Percentiles rank a stretch among this genome's conserved stretches.
phyloP scores from a whole-genome alignment of 495 filamentous ascomycete genomes.

The Baudoinia panamericana region DNA sequence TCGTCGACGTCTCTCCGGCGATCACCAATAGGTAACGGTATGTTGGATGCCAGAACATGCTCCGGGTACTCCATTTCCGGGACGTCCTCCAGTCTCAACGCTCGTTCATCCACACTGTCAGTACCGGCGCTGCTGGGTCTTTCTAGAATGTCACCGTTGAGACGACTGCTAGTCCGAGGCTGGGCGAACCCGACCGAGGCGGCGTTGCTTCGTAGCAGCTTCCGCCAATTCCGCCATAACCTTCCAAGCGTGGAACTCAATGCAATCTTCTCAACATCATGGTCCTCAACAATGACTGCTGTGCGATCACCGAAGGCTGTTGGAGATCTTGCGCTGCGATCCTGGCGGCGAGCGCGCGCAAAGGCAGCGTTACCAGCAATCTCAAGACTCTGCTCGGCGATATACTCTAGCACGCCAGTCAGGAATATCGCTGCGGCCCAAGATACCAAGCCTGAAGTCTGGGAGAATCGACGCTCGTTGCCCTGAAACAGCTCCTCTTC shows the following conservation, averaged over 20 bases:
- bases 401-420: constrained; percentile 83
- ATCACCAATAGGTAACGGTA: constrained; percentile 53
- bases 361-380: constrained; percentile 83
- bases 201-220: constrained; percentile 27
- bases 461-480: constrained; percentile 41
- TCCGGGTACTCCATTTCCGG: constrained; percentile 14
- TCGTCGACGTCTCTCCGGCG: constrained; percentile 58
- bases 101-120: neutral
- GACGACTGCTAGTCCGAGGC: neutral
- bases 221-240: constrained; percentile 92
- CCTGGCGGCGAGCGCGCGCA: constrained; percentile 40
- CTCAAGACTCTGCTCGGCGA: constrained; percentile 79
- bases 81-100: constrained; percentile 5
- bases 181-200: neutral
- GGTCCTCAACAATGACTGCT: constrained; percentile 62
- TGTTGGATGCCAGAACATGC: constrained; percentile 35
- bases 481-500: constrained; percentile 51
- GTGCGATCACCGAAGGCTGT: neutral
- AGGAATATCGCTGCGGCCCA: constrained; percentile 91
- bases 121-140: neutral
- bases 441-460: constrained; percentile 53
- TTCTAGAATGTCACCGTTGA: constrained; percentile 6
- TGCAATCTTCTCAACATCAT: constrained; percentile 86
- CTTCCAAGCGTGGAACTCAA: constrained; percentile 75
- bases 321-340: constrained; percentile 17